Evolutionary conservation across 768 basidiomycete species (phyloP).

Genomic region (Calvatia gigantea): DNA sequence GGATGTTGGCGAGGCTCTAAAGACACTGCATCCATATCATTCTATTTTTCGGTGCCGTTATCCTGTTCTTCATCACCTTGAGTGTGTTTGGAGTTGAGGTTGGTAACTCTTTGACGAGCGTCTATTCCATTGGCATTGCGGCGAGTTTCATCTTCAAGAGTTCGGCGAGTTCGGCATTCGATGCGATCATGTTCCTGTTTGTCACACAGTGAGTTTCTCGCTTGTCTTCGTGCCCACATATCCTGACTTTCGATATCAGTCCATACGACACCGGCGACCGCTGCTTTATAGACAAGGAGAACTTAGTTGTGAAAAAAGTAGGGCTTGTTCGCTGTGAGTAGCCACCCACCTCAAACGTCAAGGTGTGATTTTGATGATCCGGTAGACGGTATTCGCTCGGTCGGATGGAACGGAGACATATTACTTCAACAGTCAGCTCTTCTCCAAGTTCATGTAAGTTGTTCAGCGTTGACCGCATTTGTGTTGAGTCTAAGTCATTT

Average conservation of each 20-base stretch:
- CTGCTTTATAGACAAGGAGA: constrained; percentile 71
- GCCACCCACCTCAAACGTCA: background rate
- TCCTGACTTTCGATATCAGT: constrained; percentile 33
- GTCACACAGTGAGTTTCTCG: constrained; percentile 67
- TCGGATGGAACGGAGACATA: constrained; percentile 76
- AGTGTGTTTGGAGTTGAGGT: constrained; percentile 70
- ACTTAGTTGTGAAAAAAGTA: constrained; percentile 76
- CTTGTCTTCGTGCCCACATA: background rate
- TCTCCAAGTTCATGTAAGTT: constrained; percentile 69
- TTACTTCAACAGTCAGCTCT: constrained; percentile 77
- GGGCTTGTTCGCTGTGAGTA: constrained; percentile 66
- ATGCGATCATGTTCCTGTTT: constrained; percentile 79
- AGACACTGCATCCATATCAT: constrained; percentile 62
- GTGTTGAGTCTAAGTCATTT: background rate
- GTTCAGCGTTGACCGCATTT: background rate
- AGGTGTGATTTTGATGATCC: background rate
- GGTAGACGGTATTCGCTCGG: constrained; percentile 65
- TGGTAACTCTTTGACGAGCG: constrained; percentile 61
- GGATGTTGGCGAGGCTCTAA: constrained; percentile 66
- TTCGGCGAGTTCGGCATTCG: constrained; percentile 68
- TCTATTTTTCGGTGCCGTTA: constrained; percentile 55
- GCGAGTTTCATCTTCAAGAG: constrained; percentile 81
- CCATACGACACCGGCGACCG: constrained; percentile 83
- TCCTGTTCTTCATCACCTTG: constrained; percentile 71
- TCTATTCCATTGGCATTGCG: constrained; percentile 71